Evolutionary conservation across 495 filamentous ascomycete genomes (phyloP).

Genomic region (Acidiella bohemica): DNA sequence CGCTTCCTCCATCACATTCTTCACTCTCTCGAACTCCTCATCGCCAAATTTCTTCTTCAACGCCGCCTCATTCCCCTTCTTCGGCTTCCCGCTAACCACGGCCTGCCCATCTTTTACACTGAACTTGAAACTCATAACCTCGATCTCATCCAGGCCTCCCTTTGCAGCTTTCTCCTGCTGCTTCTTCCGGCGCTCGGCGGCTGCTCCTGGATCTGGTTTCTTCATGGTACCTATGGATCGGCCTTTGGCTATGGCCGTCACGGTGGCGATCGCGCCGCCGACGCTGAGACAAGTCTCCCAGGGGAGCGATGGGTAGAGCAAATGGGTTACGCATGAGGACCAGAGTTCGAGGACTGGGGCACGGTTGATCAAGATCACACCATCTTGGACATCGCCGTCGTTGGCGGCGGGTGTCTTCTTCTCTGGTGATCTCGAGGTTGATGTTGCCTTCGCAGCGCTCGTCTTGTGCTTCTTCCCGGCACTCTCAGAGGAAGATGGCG

Average conservation of each 20-base stretch:
- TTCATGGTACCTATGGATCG: slow-evolving; percentile 19
- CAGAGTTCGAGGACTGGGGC: slow-evolving; percentile 21
- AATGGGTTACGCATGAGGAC: slow-evolving; percentile 14
- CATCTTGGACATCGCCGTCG: neutral
- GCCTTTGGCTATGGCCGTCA: slow-evolving; percentile 19
- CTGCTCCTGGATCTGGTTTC: slow-evolving; percentile 4
- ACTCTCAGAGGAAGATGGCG: neutral
- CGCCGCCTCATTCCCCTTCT: slow-evolving; percentile 12
- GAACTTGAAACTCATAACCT: slow-evolving; percentile 18
- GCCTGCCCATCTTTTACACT: slow-evolving; percentile 16
- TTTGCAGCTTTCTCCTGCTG: slow-evolving; percentile 6
- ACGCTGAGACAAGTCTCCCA: slow-evolving; percentile 19
- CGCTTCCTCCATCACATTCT: slow-evolving; percentile 10
- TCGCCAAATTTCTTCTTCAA: slow-evolving; percentile 19
- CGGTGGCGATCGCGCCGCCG: slow-evolving; percentile 15
- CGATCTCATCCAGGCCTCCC: slow-evolving; percentile 7
- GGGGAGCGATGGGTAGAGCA: slow-evolving; percentile 7
- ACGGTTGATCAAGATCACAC: slow-evolving; percentile 12
- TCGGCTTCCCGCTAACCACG: slow-evolving; percentile 12
- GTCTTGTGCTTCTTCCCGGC: neutral
- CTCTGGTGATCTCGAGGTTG: neutral
- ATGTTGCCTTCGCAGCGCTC: neutral
- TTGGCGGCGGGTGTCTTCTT: neutral
- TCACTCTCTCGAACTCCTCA: slow-evolving; percentile 12
- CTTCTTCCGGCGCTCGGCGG: neutral